A percentile compares a stretch with the other conserved stretches of the same genome.
phyloP scores from a whole-genome alignment of 1,284 basidiomycete genomes.

The Grifola frondosa region DNA sequence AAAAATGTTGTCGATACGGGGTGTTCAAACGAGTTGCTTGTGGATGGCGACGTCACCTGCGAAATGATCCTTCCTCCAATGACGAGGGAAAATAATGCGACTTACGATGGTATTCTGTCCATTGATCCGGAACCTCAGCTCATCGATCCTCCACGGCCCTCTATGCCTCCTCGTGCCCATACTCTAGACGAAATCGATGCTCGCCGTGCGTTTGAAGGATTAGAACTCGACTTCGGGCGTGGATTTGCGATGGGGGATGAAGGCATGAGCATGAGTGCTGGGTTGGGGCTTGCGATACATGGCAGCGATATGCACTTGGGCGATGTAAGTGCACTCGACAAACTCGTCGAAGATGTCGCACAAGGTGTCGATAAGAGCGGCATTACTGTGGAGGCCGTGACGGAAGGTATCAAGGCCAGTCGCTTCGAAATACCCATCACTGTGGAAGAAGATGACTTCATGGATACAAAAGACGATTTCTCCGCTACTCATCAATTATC shows the following conservation, averaged over 20 bases:
- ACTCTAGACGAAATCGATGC: slow-evolving; percentile 23
- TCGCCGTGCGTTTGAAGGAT: slow-evolving; percentile 22
- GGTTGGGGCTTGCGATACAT: slow-evolving; percentile 19
- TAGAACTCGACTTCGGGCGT: slow-evolving; percentile 27
- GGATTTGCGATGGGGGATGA: slow-evolving; percentile 19
- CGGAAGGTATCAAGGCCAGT: slow-evolving; percentile 33
- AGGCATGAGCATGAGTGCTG: slow-evolving; percentile 16
- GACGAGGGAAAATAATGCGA: slow-evolving; percentile 28
- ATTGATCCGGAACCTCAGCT: slow-evolving; percentile 34
- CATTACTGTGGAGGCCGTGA: slow-evolving; percentile 30
- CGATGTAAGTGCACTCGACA: slow-evolving; percentile 77
- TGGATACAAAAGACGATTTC: slow-evolving; percentile 22
- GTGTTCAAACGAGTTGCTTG: too few relatives aligned
- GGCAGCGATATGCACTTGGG: slow-evolving; percentile 45
- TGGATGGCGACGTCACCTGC: too few relatives aligned
- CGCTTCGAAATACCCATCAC: slow-evolving; percentile 32
- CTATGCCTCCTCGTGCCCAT: slow-evolving; percentile 25
- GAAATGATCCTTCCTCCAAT: slow-evolving; percentile 16
- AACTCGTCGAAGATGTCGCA: slow-evolving; percentile 76
- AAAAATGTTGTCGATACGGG: too few relatives aligned
- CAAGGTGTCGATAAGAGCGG: slow-evolving; percentile 23
- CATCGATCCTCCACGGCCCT: slow-evolving; percentile 35
- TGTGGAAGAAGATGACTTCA: slow-evolving; percentile 20
- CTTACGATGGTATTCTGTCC: slow-evolving; percentile 36
- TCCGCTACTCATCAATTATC: too few relatives aligned